Conservation (phyloP, 2,329 filamentous ascomycete genomes). For the Myriosclerotinia scirpicola region DNA sequence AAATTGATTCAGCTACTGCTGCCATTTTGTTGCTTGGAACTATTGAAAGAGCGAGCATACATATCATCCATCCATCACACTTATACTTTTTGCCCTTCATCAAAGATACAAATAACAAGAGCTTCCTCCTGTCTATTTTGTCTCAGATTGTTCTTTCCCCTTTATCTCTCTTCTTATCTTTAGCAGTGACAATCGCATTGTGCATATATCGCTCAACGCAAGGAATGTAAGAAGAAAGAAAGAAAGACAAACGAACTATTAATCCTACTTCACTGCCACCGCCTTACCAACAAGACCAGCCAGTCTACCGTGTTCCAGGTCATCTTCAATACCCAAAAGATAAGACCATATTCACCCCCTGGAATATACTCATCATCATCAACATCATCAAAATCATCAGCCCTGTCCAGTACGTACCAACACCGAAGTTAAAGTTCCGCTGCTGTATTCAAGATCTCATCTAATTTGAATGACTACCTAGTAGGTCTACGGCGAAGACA, state of each 20-base stretch:
- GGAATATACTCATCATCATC: not conserved
- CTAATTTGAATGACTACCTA: constrained; percentile 10
- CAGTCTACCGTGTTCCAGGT: not conserved
- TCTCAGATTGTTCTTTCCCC: not conserved
- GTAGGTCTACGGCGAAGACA: not conserved
- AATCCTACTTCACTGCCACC: not conserved
- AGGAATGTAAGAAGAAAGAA: constrained; percentile 10
- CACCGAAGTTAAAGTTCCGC: constrained; percentile 3
- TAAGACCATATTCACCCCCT: constrained; percentile 13
- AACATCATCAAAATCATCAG: not conserved
- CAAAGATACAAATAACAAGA: not conserved
- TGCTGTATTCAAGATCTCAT: constrained; percentile 7
- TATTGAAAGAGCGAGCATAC: constrained; percentile 8
- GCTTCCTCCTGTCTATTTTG: not conserved
- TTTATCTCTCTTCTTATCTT: constrained; percentile 1
- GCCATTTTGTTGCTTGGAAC: not conserved
- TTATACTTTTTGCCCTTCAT: not conserved
- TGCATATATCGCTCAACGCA: constrained; percentile 7
- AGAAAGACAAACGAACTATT: not conserved
- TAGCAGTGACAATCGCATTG: constrained; percentile 9
- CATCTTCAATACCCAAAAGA: not conserved
- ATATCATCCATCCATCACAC: not conserved
- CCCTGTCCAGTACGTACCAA: constrained; percentile 7
- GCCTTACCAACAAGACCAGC: not conserved
- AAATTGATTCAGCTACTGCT: constrained; percentile 13